A percentile compares a stretch with the other conserved stretches of the same genome.
phyloP scores from a whole-genome alignment of 495 filamentous ascomycete species.

The Diplogelasinospora grovesii region DNA sequence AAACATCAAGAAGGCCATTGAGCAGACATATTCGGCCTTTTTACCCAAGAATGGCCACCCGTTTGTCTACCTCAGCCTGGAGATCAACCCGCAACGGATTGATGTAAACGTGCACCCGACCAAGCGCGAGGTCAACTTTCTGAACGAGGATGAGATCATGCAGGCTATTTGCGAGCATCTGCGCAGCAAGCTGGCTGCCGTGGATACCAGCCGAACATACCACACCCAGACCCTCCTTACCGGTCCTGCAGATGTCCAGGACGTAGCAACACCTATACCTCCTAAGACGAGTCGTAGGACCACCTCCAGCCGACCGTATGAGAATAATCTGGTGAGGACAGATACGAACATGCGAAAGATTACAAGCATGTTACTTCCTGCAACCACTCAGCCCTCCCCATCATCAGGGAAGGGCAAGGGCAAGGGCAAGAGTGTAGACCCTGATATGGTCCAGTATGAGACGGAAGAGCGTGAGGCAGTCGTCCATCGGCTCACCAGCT shows the following conservation, averaged over 20 bases:
- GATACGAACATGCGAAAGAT: constrained; percentile 91
- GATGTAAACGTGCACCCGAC: constrained; percentile 99
- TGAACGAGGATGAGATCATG: constrained; percentile 96
- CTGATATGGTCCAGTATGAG: constrained; percentile 51
- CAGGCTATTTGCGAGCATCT: constrained; percentile 81
- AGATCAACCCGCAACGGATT: constrained; percentile 87
- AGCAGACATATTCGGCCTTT: constrained; percentile 85
- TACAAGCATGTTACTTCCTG: constrained; percentile 78
- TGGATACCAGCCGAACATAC: constrained; percentile 93
- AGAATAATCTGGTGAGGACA: constrained; percentile 85
- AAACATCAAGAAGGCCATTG: constrained; percentile 80
- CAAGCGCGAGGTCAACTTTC: constrained; percentile 95
- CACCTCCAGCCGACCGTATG: constrained; percentile 60
- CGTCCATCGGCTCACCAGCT: constrained; percentile 62
- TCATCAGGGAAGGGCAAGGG: not conserved
- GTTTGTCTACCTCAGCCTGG: constrained; percentile 86
- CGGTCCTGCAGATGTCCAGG: constrained; percentile 40
- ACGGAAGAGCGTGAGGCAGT: constrained; percentile 60
- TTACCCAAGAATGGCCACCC: constrained; percentile 94
- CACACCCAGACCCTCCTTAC: constrained; percentile 87
- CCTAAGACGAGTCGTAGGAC: constrained; percentile 29
- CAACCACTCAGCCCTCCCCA: not conserved
- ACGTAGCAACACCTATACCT: constrained; percentile 21
- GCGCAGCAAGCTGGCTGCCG: constrained; percentile 69
- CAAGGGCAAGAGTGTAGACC: not conserved